Conservation (phyloP, 345 rosid species). For the Eucalyptus microcorys region DNA sequence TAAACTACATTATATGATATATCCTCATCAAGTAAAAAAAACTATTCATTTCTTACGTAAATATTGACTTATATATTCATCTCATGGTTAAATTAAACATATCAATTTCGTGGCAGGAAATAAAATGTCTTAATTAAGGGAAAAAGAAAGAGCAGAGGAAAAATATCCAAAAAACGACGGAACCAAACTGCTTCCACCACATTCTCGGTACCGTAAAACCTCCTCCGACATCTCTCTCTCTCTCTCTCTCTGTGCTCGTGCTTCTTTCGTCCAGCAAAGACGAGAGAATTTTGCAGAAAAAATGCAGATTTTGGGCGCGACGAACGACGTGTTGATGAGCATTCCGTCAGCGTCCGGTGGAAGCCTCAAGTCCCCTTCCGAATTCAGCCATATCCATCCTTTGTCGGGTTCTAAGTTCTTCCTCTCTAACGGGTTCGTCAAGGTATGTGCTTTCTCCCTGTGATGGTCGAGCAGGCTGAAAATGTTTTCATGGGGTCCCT, state of each 20-base stretch:
- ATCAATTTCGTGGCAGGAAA: not conserved
- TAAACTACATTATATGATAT: not conserved
- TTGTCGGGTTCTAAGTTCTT: slow-evolving; percentile 12
- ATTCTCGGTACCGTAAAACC: not conserved
- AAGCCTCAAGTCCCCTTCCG: not conserved
- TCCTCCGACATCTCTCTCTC: not conserved
- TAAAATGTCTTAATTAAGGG: not conserved
- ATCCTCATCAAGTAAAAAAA: not conserved
- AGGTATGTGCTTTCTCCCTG: slow-evolving; percentile 12
- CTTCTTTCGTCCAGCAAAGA: not conserved
- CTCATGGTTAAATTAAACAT: not conserved
- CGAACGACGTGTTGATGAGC: slow-evolving; percentile 15
- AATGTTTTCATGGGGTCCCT: not conserved
- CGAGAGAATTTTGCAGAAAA: not conserved
- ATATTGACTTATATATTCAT: not conserved
- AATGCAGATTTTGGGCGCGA: slow-evolving; percentile 25
- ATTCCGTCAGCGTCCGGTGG: slow-evolving; percentile 17
- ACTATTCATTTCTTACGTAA: not conserved
- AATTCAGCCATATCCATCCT: slow-evolving; percentile 12
- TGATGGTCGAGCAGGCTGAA: not conserved
- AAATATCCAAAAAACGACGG: not conserved
- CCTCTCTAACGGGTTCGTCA: slow-evolving; percentile 17
- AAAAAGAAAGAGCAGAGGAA: not conserved
- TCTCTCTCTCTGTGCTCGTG: not conserved
- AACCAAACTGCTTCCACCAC: not conserved